Percentiles rank a stretch among this genome's conserved stretches.
Evolutionary conservation across 1,139 yeast species (phyloP).

Genomic region (Saccharomycopsis crataegensis): DNA sequence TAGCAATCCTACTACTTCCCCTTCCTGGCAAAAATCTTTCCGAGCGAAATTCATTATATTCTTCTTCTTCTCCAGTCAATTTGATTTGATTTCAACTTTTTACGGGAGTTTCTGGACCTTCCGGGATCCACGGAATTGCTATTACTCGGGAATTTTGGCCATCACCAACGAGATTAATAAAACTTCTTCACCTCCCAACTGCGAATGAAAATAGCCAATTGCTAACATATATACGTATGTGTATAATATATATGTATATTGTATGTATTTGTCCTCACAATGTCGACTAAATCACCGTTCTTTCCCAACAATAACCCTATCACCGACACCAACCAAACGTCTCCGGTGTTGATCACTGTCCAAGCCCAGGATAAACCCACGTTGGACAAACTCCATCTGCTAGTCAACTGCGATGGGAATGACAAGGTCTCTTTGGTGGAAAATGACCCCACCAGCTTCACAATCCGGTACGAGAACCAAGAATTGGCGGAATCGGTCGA

Average conservation of each 20-base stretch:
- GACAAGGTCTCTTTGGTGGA: background rate
- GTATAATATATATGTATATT: too few species aligned
- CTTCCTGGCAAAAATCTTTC: too few species aligned
- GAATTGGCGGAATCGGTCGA: slow-evolving; percentile 19
- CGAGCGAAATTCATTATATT: background rate
- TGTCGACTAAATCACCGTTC: too few species aligned
- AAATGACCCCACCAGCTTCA: slow-evolving; percentile 6
- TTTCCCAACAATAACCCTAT: slow-evolving; percentile 4
- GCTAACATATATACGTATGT: too few species aligned
- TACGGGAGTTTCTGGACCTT: too few species aligned
- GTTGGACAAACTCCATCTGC: too few species aligned
- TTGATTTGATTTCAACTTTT: background rate
- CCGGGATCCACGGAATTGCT: too few species aligned
- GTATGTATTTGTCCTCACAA: too few species aligned
- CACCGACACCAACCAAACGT: slow-evolving; percentile 11
- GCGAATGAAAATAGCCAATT: background rate
- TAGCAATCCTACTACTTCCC: too few species aligned
- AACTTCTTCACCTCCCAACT: background rate
- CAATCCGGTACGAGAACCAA: slow-evolving; percentile 17
- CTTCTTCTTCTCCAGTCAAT: background rate
- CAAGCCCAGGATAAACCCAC: background rate
- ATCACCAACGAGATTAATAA: background rate
- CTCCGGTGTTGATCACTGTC: background rate
- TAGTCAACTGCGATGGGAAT: background rate
- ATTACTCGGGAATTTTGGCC: background rate